phyloP scores from a whole-genome alignment of 2,329 filamentous ascomycete genomes.

The Aureobasidium sp. region DNA sequence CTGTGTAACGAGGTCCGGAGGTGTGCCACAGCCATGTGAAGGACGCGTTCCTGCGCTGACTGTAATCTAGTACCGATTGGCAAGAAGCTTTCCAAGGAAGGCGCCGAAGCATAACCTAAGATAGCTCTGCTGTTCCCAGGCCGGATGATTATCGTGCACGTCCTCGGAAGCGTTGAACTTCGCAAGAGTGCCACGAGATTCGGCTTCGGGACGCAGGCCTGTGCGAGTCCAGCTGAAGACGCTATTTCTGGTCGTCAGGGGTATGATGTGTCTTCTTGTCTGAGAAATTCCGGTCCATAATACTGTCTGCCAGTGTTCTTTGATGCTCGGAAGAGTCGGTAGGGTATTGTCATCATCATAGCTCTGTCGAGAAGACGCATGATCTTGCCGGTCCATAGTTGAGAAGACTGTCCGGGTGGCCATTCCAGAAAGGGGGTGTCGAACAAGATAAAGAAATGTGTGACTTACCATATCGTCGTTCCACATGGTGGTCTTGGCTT shows the following conservation, averaged over 20 bases:
- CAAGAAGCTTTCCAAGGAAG: not conserved
- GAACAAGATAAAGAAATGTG: not conserved
- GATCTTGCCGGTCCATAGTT: not conserved
- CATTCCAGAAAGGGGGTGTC: not conserved
- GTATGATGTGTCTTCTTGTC: not conserved
- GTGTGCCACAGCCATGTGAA: not conserved
- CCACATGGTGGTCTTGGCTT: slow-evolving; percentile 89
- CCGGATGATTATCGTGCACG: not conserved
- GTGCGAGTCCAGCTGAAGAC: not conserved
- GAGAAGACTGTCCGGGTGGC: not conserved
- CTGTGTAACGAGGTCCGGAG: not conserved
- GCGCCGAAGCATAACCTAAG: not conserved
- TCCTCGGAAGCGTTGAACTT: not conserved
- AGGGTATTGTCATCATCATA: not conserved
- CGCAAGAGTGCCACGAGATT: not conserved
- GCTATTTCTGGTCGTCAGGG: not conserved
- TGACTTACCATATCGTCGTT: slow-evolving; percentile 77
- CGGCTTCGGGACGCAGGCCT: not conserved
- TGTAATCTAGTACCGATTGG: not conserved
- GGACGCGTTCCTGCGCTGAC: not conserved
- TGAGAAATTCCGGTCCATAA: not conserved
- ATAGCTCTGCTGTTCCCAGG: not conserved
- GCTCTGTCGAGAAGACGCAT: not conserved
- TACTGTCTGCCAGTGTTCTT: not conserved
- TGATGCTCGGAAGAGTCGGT: not conserved